These are phyloP conservation scores for Talaromyces pinophilus DNA, from an alignment of 2,329 filamentous ascomycete genomes.

Conservation along the genomic window DNA sequence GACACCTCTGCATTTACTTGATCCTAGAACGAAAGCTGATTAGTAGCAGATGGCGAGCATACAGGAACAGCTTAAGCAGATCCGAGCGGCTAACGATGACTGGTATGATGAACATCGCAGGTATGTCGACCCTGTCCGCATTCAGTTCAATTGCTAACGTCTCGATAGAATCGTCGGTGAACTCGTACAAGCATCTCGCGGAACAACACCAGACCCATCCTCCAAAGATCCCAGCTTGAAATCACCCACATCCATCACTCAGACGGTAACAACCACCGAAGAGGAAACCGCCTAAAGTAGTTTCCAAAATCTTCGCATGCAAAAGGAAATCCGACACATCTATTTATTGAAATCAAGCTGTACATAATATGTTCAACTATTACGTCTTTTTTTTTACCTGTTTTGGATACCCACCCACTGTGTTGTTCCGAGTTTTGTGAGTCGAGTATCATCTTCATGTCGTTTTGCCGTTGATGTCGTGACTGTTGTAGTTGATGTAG, in stretches of 20 bases:
- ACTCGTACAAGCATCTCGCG: conserved; percentile 39
- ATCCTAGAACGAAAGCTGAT: conserved; percentile 29
- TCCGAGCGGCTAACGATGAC: conserved; percentile 48
- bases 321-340: not conserved
- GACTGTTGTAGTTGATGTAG: not conserved
- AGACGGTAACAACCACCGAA: not conserved
- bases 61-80: conserved; percentile 49
- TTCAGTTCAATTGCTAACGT: conserved; percentile 3
- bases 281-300: conserved; percentile 9
- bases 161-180: conserved; percentile 41
- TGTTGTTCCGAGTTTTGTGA: not conserved
- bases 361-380: not conserved
- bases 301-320: not conserved
- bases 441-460: not conserved
- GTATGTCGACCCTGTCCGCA: conserved; percentile 26
- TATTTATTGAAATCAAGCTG: not conserved
- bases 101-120: conserved; percentile 48
- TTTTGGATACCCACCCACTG: conserved; percentile 1
- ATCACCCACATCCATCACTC: conserved; percentile 19
- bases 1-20: conserved; percentile 26
- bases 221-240: conserved; percentile 34
- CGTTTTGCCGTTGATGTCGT: not conserved
- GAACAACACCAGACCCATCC: conserved; percentile 35
- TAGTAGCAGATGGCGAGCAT: conserved; percentile 49
- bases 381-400: not conserved